Conservation (phyloP, 148 eudicot genomes). For the Cornus kousa region DNA sequence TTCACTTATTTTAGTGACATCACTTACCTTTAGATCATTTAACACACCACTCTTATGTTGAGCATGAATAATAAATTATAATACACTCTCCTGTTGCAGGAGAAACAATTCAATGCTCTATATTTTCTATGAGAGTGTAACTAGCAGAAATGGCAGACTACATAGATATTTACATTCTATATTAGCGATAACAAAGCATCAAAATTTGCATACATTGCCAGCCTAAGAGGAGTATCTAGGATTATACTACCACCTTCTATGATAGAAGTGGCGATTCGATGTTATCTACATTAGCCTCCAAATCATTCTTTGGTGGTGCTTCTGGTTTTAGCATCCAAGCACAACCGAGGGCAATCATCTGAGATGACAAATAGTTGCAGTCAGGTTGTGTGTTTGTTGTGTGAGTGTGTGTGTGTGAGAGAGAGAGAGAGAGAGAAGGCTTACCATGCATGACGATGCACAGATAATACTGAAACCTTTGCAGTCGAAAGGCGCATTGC, state of each 20-base stretch:
- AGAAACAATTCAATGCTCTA: too few relatives aligned
- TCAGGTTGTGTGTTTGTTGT: too few relatives aligned
- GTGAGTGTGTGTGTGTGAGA: neutral
- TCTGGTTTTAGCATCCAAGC: constrained; percentile 51
- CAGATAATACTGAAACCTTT: constrained; percentile 84
- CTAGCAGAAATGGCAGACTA: too few relatives aligned
- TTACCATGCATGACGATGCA: constrained; percentile 76
- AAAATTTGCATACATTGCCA: neutral
- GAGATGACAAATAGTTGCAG: neutral
- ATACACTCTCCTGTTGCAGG: too few relatives aligned
- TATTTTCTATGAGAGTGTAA: too few relatives aligned
- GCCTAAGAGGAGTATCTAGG: neutral
- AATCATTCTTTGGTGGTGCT: constrained; percentile 29
- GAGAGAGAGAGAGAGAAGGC: neutral
- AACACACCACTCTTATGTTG: too few relatives aligned
- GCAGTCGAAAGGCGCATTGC: constrained; percentile 72
- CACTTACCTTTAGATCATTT: too few relatives aligned
- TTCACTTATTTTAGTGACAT: too few relatives aligned
- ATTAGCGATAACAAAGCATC: neutral
- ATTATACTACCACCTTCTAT: neutral
- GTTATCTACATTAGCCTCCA: constrained; percentile 17
- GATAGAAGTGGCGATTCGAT: constrained; percentile 42
- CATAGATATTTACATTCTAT: too few relatives aligned
- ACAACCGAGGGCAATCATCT: constrained; percentile 52
- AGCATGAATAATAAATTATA: too few relatives aligned